Base-by-base conservation (phyloP, 2,329 filamentous ascomycete species). In the Juglanconis sp. region DNA sequence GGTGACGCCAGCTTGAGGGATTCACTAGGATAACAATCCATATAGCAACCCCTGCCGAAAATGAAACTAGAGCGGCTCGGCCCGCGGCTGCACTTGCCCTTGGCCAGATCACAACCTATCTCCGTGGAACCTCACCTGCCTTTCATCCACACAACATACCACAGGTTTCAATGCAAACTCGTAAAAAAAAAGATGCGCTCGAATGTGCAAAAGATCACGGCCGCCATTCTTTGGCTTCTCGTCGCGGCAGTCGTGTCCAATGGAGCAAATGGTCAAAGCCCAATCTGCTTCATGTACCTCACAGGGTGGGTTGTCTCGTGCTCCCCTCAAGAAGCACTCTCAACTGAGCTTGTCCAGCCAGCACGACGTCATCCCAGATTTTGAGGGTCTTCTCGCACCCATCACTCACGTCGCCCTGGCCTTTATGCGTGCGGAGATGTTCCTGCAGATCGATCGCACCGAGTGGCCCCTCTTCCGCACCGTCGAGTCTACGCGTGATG, bases 351-450 rank as follows among this genome's bases (percentile, higher is more conserved):
- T 1, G 10, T 11, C 11, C 59, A 83, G 80, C 3, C 81, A 83
- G 63, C 81, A 83, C 65, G 71, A 75, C 36, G 64, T 78, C 3
- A 67, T 78, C 9, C 81, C 81, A 1, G 53, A 63, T 1, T 53
- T 68, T 6, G 62, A 72, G 2, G 71, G 78, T 48, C 71, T 79
- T 0, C 56, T 69, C 30, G 68, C 77, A 17, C 57, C 57, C 17
- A 75, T 87, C n/a, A 83, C 83, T 0, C 84, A 87, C 65, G 80
- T 87, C 10, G 76, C 80, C 10, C 70, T 87, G 17, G 84, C 85
- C 1, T 87, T 87, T 63, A 80, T 87, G 77, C 73, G 71, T 13
- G 81, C 84, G 0, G 73, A 76, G 10, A 64, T 72, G 17, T 86
- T 87, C 73, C 84, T 84, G 62, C 69, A 70, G 3, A 69, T 73